phyloP scores from a whole-genome alignment of 495 filamentous ascomycete species.

The Lineolata rhizophorae region DNA sequence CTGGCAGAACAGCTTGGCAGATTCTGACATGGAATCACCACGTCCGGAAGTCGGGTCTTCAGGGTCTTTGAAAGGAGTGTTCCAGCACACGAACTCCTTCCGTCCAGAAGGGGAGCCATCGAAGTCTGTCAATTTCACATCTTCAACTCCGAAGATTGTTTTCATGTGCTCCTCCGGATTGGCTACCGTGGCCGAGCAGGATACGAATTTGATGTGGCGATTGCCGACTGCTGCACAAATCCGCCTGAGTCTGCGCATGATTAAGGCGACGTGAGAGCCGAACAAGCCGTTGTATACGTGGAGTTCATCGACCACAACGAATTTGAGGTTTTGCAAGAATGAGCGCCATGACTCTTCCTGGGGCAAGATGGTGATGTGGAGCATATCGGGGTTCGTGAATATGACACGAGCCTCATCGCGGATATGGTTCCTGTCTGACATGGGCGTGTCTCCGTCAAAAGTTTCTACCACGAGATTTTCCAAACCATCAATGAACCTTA shows the following conservation, averaged over 20 bases:
- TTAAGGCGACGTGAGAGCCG: conserved; percentile 79
- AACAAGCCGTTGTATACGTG: conserved; percentile 95
- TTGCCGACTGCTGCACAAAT: conserved; percentile 90
- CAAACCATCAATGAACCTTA: conserved; percentile 58
- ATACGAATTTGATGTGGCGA: conserved; percentile 72
- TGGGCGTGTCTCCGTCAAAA: conserved; percentile 87
- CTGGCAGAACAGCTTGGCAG: conserved; percentile 74
- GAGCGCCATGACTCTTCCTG: conserved; percentile 76
- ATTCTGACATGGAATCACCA: conserved; percentile 61
- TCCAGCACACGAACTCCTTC: conserved; percentile 97
- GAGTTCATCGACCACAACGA: conserved; percentile 61
- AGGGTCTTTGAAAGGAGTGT: conserved; percentile 87
- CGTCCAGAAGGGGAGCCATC: conserved; percentile 85
- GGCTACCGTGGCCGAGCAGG: conserved; percentile 90
- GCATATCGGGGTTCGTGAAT: conserved; percentile 97
- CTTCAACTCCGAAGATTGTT: conserved; percentile 74
- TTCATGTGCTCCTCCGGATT: conserved; percentile 87
- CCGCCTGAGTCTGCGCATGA: conserved; percentile 77
- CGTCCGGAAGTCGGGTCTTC: conserved; percentile 69
- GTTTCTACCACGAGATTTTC: conserved; percentile 66
- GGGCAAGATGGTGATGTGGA: conserved; percentile 84
- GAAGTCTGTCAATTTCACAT: conserved; percentile 60
- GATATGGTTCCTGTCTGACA: conserved; percentile 53
- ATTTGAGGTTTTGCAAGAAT: conserved; percentile 75
- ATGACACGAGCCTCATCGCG: conserved; percentile 82